Base-by-base conservation (phyloP, 2,329 filamentous ascomycete genomes). In the Ophiocordyceps australis region DNA sequence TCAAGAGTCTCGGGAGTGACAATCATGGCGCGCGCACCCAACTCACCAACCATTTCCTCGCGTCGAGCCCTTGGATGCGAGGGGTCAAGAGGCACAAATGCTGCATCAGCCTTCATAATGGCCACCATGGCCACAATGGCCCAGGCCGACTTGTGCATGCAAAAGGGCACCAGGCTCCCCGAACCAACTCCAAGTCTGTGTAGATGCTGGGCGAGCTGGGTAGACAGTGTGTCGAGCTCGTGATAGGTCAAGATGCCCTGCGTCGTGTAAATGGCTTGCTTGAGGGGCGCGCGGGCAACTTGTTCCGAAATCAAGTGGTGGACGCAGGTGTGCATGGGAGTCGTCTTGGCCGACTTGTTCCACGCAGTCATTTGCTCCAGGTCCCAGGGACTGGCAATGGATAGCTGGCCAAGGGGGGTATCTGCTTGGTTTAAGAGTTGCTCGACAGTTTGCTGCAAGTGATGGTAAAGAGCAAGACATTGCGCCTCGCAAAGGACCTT, bases 141-240 rank as follows among this genome's bases (percentile, higher is more conserved):
- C 24, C 7, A 19, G 7, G 17, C 17, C 7, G 17, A 7, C 7
- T 7, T 7, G 7, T 19, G 7, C 29, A 33, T 4, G 20, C 22
- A 5, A 28, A 32, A 17, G 28, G 32, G 14, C 27, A 30, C 17
- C 27, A 32, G 30, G 23, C 29, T 13, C 30, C 20, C 5, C 20
- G 28, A 7, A 31, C 27, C 4, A 25, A 10, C 13, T 9, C 20
- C 23, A 9, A 17, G n/a, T 5, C 15, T 12, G 14, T 14, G 3
- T 1, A 59, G 40, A 29, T 47, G 38, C 9, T 35, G 35, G 7
- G 54, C 54, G n/a, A 57, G 41, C 2, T 38, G 32, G 21, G 46
- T 48, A 2, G 55, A 55, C 14, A 46, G 37, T 1, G 33, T 30
- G 23, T 57, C 48, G 4, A 56, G 38, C 18, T 57, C 43, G 24